Conservation (phyloP, 768 basidiomycete genomes). For the Lentinula boryana region DNA sequence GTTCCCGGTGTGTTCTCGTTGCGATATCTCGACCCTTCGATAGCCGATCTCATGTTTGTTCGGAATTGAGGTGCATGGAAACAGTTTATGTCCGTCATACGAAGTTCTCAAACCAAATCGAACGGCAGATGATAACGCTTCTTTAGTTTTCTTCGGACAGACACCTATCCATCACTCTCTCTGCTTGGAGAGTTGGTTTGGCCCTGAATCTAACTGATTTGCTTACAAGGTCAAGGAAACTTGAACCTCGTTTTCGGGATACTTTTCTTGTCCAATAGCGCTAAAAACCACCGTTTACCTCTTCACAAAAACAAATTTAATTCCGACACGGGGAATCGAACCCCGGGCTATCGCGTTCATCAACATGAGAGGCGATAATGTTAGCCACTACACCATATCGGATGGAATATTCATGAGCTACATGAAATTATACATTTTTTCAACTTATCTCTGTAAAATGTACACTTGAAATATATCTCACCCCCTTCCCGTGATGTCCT, state of each 20-base stretch:
- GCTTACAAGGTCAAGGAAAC: too few species aligned
- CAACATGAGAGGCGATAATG: neutral
- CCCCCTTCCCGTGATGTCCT: neutral
- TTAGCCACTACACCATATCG: neutral
- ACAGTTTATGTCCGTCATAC: constrained; percentile 17
- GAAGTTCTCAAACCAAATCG: constrained; percentile 1
- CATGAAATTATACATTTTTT: too few species aligned
- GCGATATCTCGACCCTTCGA: neutral
- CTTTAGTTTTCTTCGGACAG: neutral
- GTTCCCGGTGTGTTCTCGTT: neutral
- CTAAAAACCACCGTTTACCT: too few species aligned
- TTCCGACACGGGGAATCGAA: neutral
- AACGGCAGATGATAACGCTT: neutral
- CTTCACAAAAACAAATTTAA: neutral
- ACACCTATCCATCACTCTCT: too few species aligned
- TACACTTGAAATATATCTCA: too few species aligned
- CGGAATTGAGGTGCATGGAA: constrained; percentile 9
- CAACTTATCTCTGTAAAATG: too few species aligned
- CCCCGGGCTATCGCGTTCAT: neutral
- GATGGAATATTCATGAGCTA: neutral
- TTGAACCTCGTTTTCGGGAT: too few species aligned
- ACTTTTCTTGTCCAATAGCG: too few species aligned
- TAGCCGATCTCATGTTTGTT: neutral
- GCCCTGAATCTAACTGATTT: neutral
- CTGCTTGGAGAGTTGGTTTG: too few species aligned